Evolutionary conservation across 2,329 filamentous ascomycete species (phyloP).

Genomic region (Cadophora gregata): DNA sequence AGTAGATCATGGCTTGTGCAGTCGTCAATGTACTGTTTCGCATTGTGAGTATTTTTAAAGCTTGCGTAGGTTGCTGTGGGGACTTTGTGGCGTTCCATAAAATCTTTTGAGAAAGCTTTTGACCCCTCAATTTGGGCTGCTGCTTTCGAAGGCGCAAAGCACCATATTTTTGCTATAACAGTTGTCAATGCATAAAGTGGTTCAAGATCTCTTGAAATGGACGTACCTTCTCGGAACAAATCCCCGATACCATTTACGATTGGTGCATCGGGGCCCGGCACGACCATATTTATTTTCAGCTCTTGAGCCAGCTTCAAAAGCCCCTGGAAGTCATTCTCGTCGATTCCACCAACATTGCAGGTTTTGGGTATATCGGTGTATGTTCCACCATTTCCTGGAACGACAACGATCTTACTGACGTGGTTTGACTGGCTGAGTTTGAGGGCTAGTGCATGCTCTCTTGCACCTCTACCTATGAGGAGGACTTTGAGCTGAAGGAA

Average conservation of each 20-base stretch:
- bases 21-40: slow-evolving; percentile 67
- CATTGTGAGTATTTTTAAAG: slow-evolving; percentile 75
- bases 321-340: slow-evolving; percentile 74
- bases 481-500: slow-evolving; percentile 60
- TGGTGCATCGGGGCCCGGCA: slow-evolving; percentile 88
- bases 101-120: slow-evolving; percentile 96
- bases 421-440: slow-evolving; percentile 81
- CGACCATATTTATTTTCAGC: slow-evolving; percentile 77
- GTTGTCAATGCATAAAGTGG: neutral
- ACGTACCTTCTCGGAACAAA: slow-evolving; percentile 68
- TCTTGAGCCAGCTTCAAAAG: slow-evolving; percentile 76
- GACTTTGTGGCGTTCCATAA: slow-evolving; percentile 87
- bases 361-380: slow-evolving; percentile 64
- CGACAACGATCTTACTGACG: slow-evolving; percentile 73
- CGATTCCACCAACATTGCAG: slow-evolving; percentile 68
- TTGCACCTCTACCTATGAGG: slow-evolving; percentile 87
- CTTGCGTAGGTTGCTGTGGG: slow-evolving; percentile 91
- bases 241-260: slow-evolving; percentile 86
- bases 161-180: slow-evolving; percentile 65
- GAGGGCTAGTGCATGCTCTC: slow-evolving; percentile 92
- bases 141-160: slow-evolving; percentile 82
- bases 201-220: neutral
- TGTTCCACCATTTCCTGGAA: slow-evolving; percentile 86
- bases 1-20: slow-evolving; percentile 51
- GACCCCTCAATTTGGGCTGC: slow-evolving; percentile 89